Conservation (phyloP, 1,139 yeast genomes). For the Candida frijolesensis region DNA sequence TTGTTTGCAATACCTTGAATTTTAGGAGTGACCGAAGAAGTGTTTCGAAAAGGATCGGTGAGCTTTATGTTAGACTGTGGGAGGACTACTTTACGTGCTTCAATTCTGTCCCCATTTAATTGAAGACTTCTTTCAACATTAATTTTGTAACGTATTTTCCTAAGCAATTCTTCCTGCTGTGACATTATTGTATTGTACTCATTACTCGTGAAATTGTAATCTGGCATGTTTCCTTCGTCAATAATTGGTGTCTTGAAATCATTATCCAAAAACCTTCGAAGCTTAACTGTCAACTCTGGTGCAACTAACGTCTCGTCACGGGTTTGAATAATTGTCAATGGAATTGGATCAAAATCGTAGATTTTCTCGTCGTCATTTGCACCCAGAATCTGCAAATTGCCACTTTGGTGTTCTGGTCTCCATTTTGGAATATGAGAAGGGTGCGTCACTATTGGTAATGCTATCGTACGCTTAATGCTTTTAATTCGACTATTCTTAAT, state of each 20-base stretch:
- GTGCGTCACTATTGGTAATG: constrained; percentile 69
- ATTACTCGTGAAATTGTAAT: constrained; percentile 34
- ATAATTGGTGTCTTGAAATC: constrained; percentile 48
- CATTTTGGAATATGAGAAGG: constrained; percentile 75
- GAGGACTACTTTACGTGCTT: constrained; percentile 45
- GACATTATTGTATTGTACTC: constrained; percentile 35
- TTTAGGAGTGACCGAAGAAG: constrained; percentile 42
- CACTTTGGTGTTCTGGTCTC: constrained; percentile 44
- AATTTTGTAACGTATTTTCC: constrained; percentile 33
- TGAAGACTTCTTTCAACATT: constrained; percentile 40
- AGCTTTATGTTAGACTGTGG: constrained; percentile 47
- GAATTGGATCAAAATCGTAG: constrained; percentile 32
- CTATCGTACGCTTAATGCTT: constrained; percentile 50
- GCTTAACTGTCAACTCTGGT: constrained; percentile 38
- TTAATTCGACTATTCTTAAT: constrained; percentile 33
- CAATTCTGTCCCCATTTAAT: constrained; percentile 46
- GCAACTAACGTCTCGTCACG: constrained; percentile 22
- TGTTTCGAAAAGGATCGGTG: constrained; percentile 43
- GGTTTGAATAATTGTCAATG: constrained; percentile 27
- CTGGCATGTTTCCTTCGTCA: constrained; percentile 39
- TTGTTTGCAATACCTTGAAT: constrained; percentile 43
- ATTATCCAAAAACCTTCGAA: constrained; percentile 55
- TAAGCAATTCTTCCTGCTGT: constrained; percentile 36
- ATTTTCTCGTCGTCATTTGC: constrained; percentile 44
- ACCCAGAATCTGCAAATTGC: constrained; percentile 34